phyloP scores from a whole-genome alignment of 2,329 filamentous ascomycete genomes.

The Colletotrichum kahawae region DNA sequence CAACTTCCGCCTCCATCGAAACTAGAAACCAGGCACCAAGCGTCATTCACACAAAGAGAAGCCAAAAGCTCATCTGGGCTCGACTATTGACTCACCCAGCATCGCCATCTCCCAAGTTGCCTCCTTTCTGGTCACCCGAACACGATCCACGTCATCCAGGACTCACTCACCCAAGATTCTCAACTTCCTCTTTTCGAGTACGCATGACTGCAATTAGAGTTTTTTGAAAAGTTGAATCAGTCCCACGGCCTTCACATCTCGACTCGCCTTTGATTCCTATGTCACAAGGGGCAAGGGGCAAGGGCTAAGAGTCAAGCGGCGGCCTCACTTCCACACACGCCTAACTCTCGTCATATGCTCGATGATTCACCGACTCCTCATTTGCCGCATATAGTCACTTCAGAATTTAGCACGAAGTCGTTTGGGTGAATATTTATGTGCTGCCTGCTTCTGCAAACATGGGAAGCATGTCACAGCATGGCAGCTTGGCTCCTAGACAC shows the following conservation, averaged over 20 bases:
- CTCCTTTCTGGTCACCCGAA: not conserved
- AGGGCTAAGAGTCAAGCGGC: not conserved
- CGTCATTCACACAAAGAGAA: not conserved
- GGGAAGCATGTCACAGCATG: not conserved
- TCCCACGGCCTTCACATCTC: fast-evolving
- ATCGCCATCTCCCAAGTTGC: not conserved
- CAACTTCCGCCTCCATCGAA: not conserved
- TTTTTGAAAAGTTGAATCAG: not conserved
- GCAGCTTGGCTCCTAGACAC: not conserved
- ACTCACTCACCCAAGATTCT: not conserved
- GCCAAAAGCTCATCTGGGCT: fast-evolving
- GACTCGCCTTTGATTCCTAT: not conserved
- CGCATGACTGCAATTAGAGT: not conserved
- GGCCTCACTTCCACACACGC: not conserved
- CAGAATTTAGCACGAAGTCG: not conserved
- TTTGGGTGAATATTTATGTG: fast-evolving
- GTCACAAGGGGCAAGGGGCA: not conserved
- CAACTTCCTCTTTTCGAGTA: fast-evolving
- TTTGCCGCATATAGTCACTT: not conserved
- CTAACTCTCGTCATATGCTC: not conserved
- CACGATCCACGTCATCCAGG: not conserved
- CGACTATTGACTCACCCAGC: not conserved
- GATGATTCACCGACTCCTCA: not conserved
- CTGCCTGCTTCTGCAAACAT: not conserved
- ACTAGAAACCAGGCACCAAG: not conserved